Base-by-base conservation (phyloP, 176 grass and related monocot species). In the Rhynchospora tenuis region DNA sequence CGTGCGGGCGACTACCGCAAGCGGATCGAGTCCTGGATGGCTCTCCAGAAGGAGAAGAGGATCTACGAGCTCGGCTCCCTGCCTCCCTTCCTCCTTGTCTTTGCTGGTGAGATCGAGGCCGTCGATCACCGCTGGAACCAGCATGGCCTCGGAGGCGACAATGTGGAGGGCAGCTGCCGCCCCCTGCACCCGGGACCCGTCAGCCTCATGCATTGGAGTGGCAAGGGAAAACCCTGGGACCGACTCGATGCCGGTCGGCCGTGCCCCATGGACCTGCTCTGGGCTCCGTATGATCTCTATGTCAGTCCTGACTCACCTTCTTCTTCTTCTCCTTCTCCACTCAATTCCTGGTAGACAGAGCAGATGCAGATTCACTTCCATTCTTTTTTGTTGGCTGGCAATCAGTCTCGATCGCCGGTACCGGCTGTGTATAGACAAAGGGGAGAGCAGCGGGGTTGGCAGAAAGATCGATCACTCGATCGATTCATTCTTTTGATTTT, bases 41-140 rank as follows among this genome's bases (percentile, higher is more conserved):
- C 86, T 71, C 24, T 93, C n/a, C 94, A 97, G 67, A 89, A 91
- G 7, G 87, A 91, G 19, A 88, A 80, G 0, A 73, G 95, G 85
- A 97, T 97, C 85, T 97, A 97, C 81, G 95, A 97, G 70, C 81
- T 97, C 0, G 95, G 95, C 0, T 97, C 95, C 0, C 16, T 97
- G 76, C 95, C 95, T 50, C 94, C 95, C 0, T 97, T 97, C 90
- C 71, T 97, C 80, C 86, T 97, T 19, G 81, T 92, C 12, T 97
- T 97, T 59, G 88, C 95, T 67, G 95, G 95, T 11, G 92, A 93
- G 83, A 86, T 97, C 12, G 90, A 94, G 85, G 90, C 85, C 2
- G 95, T 97, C 24, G 91, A 99, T 54, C 96, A 95, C 16, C 45
- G 96, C 7, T 99, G 96, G 96, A 99, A 99, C 83, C 93, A 95